Evolutionary conservation across 257 asterid genomes (phyloP), one percentile per base, ranked within the genome.

Genomic region (Penstemon davidsonii): DNA sequence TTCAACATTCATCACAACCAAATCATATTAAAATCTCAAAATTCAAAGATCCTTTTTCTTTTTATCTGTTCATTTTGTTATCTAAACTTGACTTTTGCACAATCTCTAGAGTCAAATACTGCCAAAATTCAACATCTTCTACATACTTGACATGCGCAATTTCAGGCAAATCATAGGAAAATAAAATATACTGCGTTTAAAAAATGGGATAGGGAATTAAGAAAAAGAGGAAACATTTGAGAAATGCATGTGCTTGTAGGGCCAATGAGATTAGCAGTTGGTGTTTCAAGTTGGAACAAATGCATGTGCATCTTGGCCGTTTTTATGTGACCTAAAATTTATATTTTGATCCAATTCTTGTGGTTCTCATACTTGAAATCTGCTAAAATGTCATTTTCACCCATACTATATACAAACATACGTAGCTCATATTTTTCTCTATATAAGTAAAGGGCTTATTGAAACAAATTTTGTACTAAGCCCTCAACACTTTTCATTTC

Each of bases 211-310:
- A 60, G 6, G 55, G 18, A 41, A 41, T 1, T 11, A 60, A 13
- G n/a, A 13, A 43, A 62, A 62, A 9, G 2, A 65, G 25, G 47
- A 72, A 72, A 64, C 69, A 56, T 77, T 79, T 77, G 62, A 53
- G 68, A 75, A 40, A 12, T 56, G 83, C 96, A 91, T 88, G 92
- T 91, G 96, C 68, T 13, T 7, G 95, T 85, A 75, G 97, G 92
- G 84, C 67, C 88, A 39, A 3, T 56, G 55, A 72, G 75, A 71
- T 58, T 74, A 78, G 83, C 87, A 67, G 86, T 91, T 83, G 87
- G 88, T 70, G 74, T 83, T 85, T 85, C 81, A 70, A 91, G 77
- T 86, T 73, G 85, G 69, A 80, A 83, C 96, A 84, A 74, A 58
- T 51, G 81, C 96, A 89, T 92, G 94, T 89, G 95, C 92, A 43